These are phyloP conservation scores for Agrocybe chaxingu DNA, from an alignment of 768 basidiomycete species.

Conservation along the genomic window DNA sequence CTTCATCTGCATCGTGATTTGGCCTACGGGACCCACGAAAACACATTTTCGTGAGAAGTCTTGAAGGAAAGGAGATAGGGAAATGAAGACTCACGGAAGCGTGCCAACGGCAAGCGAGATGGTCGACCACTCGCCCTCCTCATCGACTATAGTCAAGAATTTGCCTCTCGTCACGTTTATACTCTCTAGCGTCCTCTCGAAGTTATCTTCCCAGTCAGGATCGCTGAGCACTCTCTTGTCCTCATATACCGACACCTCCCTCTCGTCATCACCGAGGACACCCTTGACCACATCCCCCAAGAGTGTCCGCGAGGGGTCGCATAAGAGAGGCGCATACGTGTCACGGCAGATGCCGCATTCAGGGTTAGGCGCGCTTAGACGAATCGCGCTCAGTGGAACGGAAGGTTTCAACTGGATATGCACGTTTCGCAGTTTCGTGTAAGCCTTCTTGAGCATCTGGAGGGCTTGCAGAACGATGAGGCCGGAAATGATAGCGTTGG, in stretches of 20 bases:
- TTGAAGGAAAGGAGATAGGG: background rate
- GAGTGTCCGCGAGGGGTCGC: slow-evolving; percentile 67
- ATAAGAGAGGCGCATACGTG: slow-evolving; percentile 69
- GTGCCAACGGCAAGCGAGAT: slow-evolving; percentile 66
- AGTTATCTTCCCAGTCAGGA: slow-evolving; percentile 92
- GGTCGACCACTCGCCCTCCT: slow-evolving; percentile 74
- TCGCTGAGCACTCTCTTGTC: slow-evolving; percentile 85
- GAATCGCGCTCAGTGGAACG: slow-evolving; percentile 73
- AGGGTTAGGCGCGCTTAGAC: slow-evolving; percentile 66
- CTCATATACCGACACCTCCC: slow-evolving; percentile 81
- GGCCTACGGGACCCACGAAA: slow-evolving; percentile 32
- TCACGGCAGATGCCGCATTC: slow-evolving; percentile 86
- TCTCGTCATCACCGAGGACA: slow-evolving; percentile 55
- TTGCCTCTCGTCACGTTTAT: slow-evolving; percentile 78
- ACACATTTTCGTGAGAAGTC: too few relatives aligned
- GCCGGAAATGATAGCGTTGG: slow-evolving; percentile 95
- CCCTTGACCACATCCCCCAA: slow-evolving; percentile 72
- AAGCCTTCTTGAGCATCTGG: slow-evolving; percentile 70
- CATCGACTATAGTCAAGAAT: slow-evolving; percentile 87
- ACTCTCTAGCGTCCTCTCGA: slow-evolving; percentile 75
- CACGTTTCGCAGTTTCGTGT: slow-evolving; percentile 65
- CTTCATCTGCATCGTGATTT: slow-evolving; percentile 48
- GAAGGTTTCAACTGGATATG: slow-evolving; percentile 76
- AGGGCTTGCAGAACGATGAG: slow-evolving; percentile 92
- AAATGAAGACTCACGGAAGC: slow-evolving; percentile 61